Percentiles rank a stretch among this genome's conserved stretches.
Evolutionary conservation across 192 early-diverging fungal genomes (phyloP).

Genomic region (Entomortierella lignicola): DNA sequence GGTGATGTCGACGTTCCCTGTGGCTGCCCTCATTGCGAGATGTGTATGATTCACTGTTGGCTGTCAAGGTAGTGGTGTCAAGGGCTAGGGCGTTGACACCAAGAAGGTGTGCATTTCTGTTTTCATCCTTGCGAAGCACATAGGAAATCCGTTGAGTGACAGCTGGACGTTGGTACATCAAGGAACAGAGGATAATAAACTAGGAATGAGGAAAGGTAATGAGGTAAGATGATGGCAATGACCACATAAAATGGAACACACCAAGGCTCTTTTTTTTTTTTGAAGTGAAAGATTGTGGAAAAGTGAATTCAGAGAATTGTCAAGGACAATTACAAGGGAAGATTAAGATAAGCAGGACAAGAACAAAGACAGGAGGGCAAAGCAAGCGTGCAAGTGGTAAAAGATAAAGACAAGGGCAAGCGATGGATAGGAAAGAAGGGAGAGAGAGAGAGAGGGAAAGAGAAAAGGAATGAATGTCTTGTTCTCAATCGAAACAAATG

Average conservation of each 20-base stretch:
- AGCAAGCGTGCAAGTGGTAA: not conserved
- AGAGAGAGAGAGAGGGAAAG: not conserved
- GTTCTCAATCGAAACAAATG: no score
- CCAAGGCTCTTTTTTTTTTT: no score
- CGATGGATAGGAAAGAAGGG: not conserved
- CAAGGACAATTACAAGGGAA: conserved; percentile 1
- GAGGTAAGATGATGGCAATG: not conserved
- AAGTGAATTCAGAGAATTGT: not conserved
- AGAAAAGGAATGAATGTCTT: not conserved
- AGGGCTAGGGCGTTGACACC: conserved; percentile 91
- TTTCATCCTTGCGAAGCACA: conserved; percentile 64
- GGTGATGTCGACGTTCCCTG: conserved; percentile 9
- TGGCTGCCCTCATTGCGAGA: conserved; percentile 4
- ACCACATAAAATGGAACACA: not conserved
- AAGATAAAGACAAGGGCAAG: not conserved
- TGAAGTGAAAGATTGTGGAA: not conserved
- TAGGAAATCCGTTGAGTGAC: conserved; percentile 65
- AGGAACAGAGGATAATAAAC: not conserved
- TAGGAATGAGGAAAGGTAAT: not conserved
- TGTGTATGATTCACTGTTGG: conserved; percentile 2
- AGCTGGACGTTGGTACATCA: conserved; percentile 52
- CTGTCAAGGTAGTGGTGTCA: conserved; percentile 57
- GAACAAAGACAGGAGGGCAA: not conserved
- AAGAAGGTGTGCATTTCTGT: conserved; percentile 75
- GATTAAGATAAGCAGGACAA: conserved; percentile 1